Percentiles rank a stretch among this genome's conserved stretches.
Evolutionary conservation across 192 early-diverging fungal species (phyloP).

Genomic region (Spizellomyces sp.): DNA sequence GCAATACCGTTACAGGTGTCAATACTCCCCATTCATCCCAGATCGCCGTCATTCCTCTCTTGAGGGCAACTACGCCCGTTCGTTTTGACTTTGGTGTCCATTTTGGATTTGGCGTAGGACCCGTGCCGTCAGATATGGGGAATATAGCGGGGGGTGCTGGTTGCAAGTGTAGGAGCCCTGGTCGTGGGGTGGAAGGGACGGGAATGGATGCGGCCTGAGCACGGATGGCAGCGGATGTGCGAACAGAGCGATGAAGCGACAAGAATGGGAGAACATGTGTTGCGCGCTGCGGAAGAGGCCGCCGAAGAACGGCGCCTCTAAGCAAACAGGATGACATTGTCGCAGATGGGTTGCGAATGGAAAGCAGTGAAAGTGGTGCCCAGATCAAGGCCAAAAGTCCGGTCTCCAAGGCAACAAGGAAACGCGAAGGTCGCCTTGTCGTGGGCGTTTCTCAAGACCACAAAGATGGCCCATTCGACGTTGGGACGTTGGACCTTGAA

Average conservation of each 20-base stretch:
- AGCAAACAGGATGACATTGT: too few species aligned
- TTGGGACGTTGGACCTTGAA: too few species aligned
- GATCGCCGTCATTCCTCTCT: constrained; percentile 93
- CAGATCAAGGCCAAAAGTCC: too few species aligned
- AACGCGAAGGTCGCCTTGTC: too few species aligned
- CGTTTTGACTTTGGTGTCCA: constrained; percentile 36
- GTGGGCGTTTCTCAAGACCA: too few species aligned
- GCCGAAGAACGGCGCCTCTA: too few species aligned
- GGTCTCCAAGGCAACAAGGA: too few species aligned
- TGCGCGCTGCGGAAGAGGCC: too few species aligned
- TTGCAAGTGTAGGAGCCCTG: constrained; percentile 10
- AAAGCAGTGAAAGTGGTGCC: too few species aligned
- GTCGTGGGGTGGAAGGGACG: constrained; percentile 5
- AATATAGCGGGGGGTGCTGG: constrained; percentile 22
- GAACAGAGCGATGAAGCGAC: background rate
- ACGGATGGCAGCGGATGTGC: background rate
- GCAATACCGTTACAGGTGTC: constrained; percentile 86
- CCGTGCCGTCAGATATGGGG: constrained; percentile 17
- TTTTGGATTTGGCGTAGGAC: constrained; percentile 4
- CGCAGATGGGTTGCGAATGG: too few species aligned
- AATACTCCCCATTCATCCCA: constrained; percentile 94
- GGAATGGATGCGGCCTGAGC: background rate
- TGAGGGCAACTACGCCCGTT: constrained; percentile 80
- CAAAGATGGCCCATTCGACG: too few species aligned
- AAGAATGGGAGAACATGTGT: too few species aligned